A percentile compares a stretch with the other conserved stretches of the same genome.
phyloP scores from a whole-genome alignment of 2,329 filamentous ascomycete genomes.

The Pseudopyrenochaeta lycopersici region DNA sequence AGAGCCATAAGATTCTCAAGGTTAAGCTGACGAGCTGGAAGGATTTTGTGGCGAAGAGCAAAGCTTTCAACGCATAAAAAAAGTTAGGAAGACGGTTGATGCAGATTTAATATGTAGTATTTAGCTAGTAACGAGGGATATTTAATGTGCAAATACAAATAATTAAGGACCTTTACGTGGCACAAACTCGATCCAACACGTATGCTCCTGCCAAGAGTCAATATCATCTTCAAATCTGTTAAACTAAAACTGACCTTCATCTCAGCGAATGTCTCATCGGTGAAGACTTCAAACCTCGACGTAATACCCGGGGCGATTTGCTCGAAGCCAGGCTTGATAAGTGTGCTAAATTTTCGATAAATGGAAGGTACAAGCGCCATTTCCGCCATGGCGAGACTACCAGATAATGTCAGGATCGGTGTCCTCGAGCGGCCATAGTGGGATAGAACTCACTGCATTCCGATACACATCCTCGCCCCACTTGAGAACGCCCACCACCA shows the following conservation, averaged over 20 bases:
- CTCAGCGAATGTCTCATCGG: slow-evolving; percentile 41
- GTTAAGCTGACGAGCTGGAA: neutral
- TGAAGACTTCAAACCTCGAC: slow-evolving; percentile 54
- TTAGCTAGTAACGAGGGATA: too few relatives aligned
- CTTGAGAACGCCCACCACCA: slow-evolving; percentile 54
- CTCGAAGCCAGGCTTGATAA: slow-evolving; percentile 41
- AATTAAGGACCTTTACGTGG: neutral
- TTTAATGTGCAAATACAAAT: too few relatives aligned
- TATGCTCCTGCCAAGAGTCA: slow-evolving; percentile 9
- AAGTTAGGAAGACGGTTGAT: neutral
- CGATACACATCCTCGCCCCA: slow-evolving; percentile 54
- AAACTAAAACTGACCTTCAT: slow-evolving; percentile 15
- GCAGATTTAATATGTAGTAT: too few relatives aligned
- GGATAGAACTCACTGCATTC: slow-evolving; percentile 23
- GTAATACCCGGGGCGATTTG: slow-evolving; percentile 51
- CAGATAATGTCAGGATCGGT: slow-evolving; percentile 1
- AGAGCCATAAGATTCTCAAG: slow-evolving; percentile 35
- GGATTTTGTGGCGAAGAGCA: neutral
- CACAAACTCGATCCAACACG: slow-evolving; percentile 9
- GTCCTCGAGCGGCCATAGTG: neutral
- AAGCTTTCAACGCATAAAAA: neutral
- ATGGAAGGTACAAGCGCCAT: slow-evolving; percentile 59
- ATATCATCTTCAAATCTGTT: neutral
- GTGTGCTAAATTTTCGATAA: slow-evolving; percentile 50
- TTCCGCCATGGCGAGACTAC: slow-evolving; percentile 58